Base-by-base conservation (phyloP, 164 flowering plant genomes). In the Magnolia sinica region DNA sequence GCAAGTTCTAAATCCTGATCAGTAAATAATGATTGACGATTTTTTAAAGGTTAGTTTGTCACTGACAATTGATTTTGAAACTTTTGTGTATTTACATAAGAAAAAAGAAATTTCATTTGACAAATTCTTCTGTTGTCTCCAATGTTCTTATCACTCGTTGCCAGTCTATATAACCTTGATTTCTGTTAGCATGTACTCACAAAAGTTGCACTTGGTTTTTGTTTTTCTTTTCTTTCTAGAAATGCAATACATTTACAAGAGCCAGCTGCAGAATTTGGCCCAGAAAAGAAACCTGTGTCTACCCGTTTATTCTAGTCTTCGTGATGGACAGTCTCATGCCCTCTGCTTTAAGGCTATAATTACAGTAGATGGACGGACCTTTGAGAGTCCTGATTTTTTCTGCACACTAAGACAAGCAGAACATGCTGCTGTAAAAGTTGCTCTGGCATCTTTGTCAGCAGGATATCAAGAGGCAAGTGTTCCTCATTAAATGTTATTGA, bases 341-440 rank as follows among this genome's bases (percentile, higher is more conserved):
- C 68, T 75, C 29, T 91, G 82, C 58, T 94, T 90, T 80, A 91
- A 81, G 79, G 87, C 92, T 69, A 83, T 66, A 58, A 97, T 94
- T n/a, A 83, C 84, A 37, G 67, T 94, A 69, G 87, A 78, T 80
- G 93, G 84, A 65, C 76, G 85, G 70, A 84, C 88, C n/a, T 92
- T 83, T 82, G 88, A 85, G 80, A 73, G 89, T 64, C 76, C 73
- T 13, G 84, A 76, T 16, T 88, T 83, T 73, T 89, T 80, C 71
- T 31, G 80, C 50, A 91, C 94, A 45, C 2, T 87, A 68, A 90
- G 85, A 72, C 91, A 91, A 74, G 95, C 97, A 37, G 93, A 94
- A 71, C 83, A 90, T 87, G 91, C 86, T 24, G 97, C 91, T 76
- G 95, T 97, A 20, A 86, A 83, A 84, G 82, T 76, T 76, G 98